These are phyloP conservation scores for Rosa persica DNA, from an alignment of 306 rosid species.

Conservation along the genomic window DNA sequence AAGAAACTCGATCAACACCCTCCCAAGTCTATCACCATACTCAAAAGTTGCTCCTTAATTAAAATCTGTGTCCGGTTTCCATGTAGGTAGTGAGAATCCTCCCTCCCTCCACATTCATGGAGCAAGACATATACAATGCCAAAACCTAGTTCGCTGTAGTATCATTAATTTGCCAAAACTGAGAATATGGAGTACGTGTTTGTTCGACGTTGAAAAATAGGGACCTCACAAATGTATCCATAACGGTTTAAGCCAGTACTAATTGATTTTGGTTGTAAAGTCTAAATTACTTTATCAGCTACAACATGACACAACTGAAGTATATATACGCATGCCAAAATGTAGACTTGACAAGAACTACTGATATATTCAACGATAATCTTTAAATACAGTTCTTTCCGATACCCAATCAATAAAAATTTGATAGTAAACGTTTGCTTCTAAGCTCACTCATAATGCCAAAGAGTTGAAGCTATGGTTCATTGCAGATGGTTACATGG, in stretches of 20 bases:
- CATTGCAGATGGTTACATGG: conserved; percentile 40
- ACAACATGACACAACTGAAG: neutral
- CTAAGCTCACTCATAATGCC: conserved; percentile 34
- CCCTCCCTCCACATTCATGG: neutral
- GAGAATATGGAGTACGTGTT: too few species aligned
- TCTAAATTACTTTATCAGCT: too few species aligned
- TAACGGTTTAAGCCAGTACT: too few species aligned
- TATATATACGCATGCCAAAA: neutral
- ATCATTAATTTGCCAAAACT: too few species aligned
- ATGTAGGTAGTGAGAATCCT: too few species aligned
- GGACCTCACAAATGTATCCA: too few species aligned
- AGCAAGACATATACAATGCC: neutral
- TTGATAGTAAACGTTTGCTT: conserved; percentile 14
- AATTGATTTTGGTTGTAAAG: too few species aligned
- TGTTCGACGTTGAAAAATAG: too few species aligned
- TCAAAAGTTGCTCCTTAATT: too few species aligned
- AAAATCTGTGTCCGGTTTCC: neutral
- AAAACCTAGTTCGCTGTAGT: neutral
- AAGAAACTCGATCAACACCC: too few species aligned
- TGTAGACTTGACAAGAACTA: neutral
- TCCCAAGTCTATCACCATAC: too few species aligned
- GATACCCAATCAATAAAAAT: neutral
- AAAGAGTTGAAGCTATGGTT: conserved; percentile 29
- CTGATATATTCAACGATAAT: neutral
- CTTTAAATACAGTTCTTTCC: conserved; percentile 5